phyloP scores from a whole-genome alignment of 2,329 filamentous ascomycete genomes.

The Ophiobolus disseminans region DNA sequence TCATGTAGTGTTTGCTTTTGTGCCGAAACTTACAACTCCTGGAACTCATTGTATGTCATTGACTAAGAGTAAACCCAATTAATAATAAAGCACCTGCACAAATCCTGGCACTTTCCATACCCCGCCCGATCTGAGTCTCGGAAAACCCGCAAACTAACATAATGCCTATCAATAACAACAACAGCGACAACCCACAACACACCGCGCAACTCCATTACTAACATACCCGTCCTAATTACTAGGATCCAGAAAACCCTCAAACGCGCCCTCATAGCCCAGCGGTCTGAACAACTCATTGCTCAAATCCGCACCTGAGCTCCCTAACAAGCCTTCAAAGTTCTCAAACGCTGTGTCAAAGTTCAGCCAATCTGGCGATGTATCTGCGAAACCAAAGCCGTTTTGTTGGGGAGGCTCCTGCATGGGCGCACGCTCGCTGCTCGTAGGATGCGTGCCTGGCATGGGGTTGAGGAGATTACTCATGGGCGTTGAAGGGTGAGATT shows the following conservation, averaged over 20 bases:
- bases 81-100: too few relatives aligned
- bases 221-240: slow-evolving; percentile 27
- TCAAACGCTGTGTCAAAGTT: slow-evolving; percentile 51
- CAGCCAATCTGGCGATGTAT: slow-evolving; percentile 48
- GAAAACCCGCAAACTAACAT: neutral
- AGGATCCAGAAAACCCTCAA: slow-evolving; percentile 43
- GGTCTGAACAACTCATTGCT: slow-evolving; percentile 49
- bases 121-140: too few relatives aligned
- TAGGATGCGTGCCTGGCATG: slow-evolving; percentile 46
- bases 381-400: slow-evolving; percentile 39
- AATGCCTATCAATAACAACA: neutral
- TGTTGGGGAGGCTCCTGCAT: slow-evolving; percentile 22
- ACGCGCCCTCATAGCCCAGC: slow-evolving; percentile 44
- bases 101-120: too few relatives aligned
- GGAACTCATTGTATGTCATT: too few relatives aligned
- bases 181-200: neutral
- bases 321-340: slow-evolving; percentile 49
- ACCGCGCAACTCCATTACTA: too few relatives aligned
- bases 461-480: slow-evolving; percentile 43
- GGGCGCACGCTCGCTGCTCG: slow-evolving; percentile 46
- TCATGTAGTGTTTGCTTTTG: too few relatives aligned
- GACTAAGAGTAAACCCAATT: too few relatives aligned
- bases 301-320: slow-evolving; percentile 48
- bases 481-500: slow-evolving; percentile 28
- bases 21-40: too few relatives aligned